Base-by-base conservation (phyloP, 2,329 filamentous ascomycete species). In the Ascochyta clinopodiicola region DNA sequence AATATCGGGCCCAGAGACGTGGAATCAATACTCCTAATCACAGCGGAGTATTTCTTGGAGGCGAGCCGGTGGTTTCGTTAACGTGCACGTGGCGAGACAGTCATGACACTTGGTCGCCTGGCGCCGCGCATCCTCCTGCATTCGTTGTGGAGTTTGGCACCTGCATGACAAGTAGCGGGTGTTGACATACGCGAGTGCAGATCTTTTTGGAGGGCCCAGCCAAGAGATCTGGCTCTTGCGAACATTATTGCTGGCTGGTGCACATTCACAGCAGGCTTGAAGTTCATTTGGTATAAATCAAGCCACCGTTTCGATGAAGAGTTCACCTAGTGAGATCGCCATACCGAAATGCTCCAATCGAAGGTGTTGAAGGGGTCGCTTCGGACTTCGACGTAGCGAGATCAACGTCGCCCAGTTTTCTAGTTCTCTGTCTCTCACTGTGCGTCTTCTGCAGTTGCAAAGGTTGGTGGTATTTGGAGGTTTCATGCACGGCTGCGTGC, bases 51-150 rank as follows among this genome's bases (percentile, higher is more conserved):
- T 56, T 56, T 42, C 24, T 22, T 44, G 34, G 27, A 43, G 13
- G 10, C 12, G 10, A 37, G 19, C 36, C 42, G 52, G 42, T 29
- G 46, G 52, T 56, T 56, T 56, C 52, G 46, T 29, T 7, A 7
- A 17, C 5, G 24, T 34, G 47, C 46, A 50, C 52, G 36, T 32
- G 36, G 44, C 43, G 52, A 56, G 52, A 50, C 52, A 45, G 25
- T 19, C 46, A 19, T 50, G 52, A 56, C 52, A 50, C 45, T 50
- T 24, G 13, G 32, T 56, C 50, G 46, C 46, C 46, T 49, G 35
- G 25, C 31, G 22, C 29, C 27, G 21, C 31, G 29, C 31, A 25
- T 32, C 5, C 6, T 31, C 10, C 29, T 42, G 21, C 36, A 8
- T n/a, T 27, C 10, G 22, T 31, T 32, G 36, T 45, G 31, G 32